Base-by-base conservation (phyloP, 225 moss, liverwort and hornwort species). In the Neckera pumila region DNA sequence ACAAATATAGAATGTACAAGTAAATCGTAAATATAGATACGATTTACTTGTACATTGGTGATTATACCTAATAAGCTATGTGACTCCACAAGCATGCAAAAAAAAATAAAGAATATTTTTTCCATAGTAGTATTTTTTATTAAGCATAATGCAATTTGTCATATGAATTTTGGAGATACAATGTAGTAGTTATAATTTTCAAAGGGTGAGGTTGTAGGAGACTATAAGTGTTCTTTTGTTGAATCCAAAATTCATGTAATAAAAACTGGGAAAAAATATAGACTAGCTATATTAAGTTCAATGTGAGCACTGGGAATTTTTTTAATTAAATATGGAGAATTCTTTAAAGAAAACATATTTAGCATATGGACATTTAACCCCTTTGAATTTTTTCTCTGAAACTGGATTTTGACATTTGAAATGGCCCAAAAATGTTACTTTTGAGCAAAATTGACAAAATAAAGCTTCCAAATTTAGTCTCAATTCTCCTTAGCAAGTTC, bases 51-150 rank as follows among this genome's bases (percentile, higher is more conserved):
- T n/a, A n/a, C n/a, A n/a, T n/a, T n/a, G n/a, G n/a, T n/a, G 1
- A 42, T 43, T 12, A 3, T 45, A 16, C 1, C 2, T 28, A 73
- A 45, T 43, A 27, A 73, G 10, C 17, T 30, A 6, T 73, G 3
- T 30, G 30, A 17, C 1, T 0, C 17, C 10, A 10, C 11, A 0
- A 0, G 0, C 17, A 30, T 45, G 30, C 17, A 45, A 45, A 47
- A 73, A 11, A 6, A 45, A 28, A 28, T 45, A 6, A 45, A 47
- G 17, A 74, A 30, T 30, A 45, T 17, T 9, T 74, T 47, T 17
- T 74, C 7, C 4, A 18, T 19, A 4, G 4, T 74, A 1, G 31
- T 0, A 47, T 1, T 31, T 17, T 74, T 6, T 74, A 30, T 74
- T 0, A 45, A 73, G 17, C 1, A 73, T 28, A 47, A 18, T 47